These are phyloP conservation scores for Aspergillus fischeri DNA, from an alignment of 2,329 filamentous ascomycete species.

Conservation along the genomic window DNA sequence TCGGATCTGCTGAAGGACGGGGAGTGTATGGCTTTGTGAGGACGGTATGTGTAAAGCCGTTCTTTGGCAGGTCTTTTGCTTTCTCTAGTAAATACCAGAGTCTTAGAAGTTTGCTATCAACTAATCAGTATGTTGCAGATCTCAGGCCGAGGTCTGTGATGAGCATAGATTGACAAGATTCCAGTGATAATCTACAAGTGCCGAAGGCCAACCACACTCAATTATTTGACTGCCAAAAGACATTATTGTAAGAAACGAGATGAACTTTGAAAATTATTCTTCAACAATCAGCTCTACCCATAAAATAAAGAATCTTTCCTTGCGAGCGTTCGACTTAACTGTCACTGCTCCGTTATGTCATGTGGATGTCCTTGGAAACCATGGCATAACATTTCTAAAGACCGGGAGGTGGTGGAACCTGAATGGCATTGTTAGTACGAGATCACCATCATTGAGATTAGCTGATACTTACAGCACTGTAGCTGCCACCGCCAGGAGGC, in stretches of 20 bases:
- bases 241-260: background rate
- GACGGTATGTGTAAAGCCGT: background rate
- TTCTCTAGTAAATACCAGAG: background rate
- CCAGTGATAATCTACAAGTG: background rate
- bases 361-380: background rate
- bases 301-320: background rate
- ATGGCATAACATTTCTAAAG: slow-evolving; percentile 29
- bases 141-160: background rate
- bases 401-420: slow-evolving; percentile 52
- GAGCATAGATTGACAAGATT: background rate
- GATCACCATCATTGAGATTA: background rate
- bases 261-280: background rate
- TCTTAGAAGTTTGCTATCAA: background rate
- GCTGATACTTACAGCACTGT: slow-evolving; percentile 56
- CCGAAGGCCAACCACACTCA: background rate
- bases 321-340: background rate
- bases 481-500: slow-evolving; percentile 51
- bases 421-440: slow-evolving; percentile 5
- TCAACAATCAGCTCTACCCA: background rate
- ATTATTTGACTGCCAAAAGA: background rate
- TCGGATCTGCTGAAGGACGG: background rate
- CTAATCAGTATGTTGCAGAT: background rate
- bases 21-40: background rate
- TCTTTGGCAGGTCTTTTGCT: background rate
- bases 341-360: too few relatives aligned